Percentiles rank a stretch among this genome's conserved stretches.
Conservation (phyloP, 805 yeast species). For the Tetrapisispora iriomotensis region DNA sequence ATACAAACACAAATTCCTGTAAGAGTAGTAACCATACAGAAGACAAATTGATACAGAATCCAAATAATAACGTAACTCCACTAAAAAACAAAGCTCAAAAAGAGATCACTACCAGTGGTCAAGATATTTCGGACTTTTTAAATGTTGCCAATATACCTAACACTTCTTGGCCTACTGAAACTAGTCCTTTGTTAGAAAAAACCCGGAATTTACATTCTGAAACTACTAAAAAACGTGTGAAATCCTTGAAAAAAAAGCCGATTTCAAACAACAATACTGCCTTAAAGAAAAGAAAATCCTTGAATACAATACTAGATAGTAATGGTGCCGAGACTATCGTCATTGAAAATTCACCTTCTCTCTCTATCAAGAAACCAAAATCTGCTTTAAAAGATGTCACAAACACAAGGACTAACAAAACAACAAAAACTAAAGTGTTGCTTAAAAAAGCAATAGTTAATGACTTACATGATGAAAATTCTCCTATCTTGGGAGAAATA, state of each 20-base stretch:
- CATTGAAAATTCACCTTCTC: not conserved
- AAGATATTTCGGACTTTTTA: not conserved
- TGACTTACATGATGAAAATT: constrained; percentile 18
- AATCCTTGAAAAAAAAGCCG: no score
- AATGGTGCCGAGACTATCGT: not conserved
- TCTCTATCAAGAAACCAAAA: not conserved
- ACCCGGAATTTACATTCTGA: not conserved
- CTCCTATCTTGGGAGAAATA: constrained; percentile 7
- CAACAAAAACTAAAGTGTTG: constrained; percentile 9
- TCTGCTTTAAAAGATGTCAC: constrained; percentile 7
- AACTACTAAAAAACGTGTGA: not conserved
- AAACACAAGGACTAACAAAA: constrained; percentile 1
- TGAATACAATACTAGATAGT: not conserved
- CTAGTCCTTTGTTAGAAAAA: constrained; percentile 1
- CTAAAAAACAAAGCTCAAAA: not conserved
- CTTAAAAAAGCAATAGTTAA: constrained; percentile 26
- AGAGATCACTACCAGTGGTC: not conserved
- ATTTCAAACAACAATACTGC: not conserved
- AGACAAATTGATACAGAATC: not conserved
- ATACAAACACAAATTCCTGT: not conserved
- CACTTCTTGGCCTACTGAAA: constrained; percentile 1
- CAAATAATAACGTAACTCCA: not conserved
- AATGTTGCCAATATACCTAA: not conserved
- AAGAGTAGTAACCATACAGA: not conserved
- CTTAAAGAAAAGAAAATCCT: not conserved